These are phyloP conservation scores for Sutorius eximius DNA, from an alignment of 1,284 basidiomycete species.

Conservation along the genomic window DNA sequence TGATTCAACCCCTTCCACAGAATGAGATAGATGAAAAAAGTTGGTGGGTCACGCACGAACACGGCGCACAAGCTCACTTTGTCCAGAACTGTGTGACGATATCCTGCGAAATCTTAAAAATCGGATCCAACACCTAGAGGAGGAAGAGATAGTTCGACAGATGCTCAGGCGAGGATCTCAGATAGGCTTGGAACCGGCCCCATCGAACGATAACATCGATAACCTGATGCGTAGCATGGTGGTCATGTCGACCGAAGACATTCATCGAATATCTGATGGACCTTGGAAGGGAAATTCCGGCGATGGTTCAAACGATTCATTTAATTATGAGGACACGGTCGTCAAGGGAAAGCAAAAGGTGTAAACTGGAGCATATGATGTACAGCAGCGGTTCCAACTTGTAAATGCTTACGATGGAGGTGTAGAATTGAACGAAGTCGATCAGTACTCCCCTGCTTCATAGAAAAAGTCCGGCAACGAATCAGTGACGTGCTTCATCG, in stretches of 20 bases:
- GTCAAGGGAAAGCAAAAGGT: slow-evolving; percentile 28
- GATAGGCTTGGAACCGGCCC: slow-evolving; percentile 49
- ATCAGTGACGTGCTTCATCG: slow-evolving; percentile 54
- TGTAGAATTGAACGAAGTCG: background rate
- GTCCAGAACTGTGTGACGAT: slow-evolving; percentile 41
- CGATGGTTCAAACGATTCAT: slow-evolving; percentile 16
- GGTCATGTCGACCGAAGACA: slow-evolving; percentile 26
- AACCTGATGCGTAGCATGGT: slow-evolving; percentile 66
- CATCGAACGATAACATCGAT: slow-evolving; percentile 59
- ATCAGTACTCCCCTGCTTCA: slow-evolving; percentile 37
- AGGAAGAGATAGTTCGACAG: slow-evolving; percentile 65
- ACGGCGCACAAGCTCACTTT: slow-evolving; percentile 18
- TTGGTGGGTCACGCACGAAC: slow-evolving; percentile 14
- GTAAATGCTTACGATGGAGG: background rate
- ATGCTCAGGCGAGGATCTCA: slow-evolving; percentile 56
- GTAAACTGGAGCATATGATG: slow-evolving; percentile 7
- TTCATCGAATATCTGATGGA: slow-evolving; percentile 22
- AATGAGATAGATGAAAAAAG: slow-evolving; percentile 35
- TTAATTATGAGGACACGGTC: slow-evolving; percentile 28
- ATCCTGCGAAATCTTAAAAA: slow-evolving; percentile 53
- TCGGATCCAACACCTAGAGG: slow-evolving; percentile 56
- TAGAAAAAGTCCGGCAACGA: slow-evolving; percentile 59
- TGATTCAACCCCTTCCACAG: slow-evolving; percentile 29
- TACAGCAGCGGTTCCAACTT: background rate
- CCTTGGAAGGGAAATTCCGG: slow-evolving; percentile 30